phyloP scores from a whole-genome alignment of 441 rosid genomes.

The Codiaeum variegatum region DNA sequence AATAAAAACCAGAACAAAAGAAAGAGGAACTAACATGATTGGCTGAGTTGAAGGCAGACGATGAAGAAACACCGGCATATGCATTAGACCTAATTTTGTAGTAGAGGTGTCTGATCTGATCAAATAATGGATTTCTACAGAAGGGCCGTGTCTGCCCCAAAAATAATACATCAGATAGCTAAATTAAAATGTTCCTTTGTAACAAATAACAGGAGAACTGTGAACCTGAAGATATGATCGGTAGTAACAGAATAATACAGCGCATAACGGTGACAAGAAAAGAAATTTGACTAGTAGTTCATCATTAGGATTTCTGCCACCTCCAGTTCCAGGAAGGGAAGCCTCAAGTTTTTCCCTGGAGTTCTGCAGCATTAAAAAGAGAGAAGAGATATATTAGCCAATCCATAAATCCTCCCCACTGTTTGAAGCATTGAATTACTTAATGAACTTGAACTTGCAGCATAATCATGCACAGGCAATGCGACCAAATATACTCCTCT shows the following conservation, averaged over 20 bases:
- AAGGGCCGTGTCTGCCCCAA: slow-evolving; percentile 53
- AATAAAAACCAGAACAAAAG: slow-evolving; percentile 5
- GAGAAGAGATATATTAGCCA: slow-evolving; percentile 10
- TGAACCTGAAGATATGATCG: slow-evolving; percentile 59
- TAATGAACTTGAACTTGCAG: background rate
- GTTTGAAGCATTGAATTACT: background rate
- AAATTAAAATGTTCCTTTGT: background rate
- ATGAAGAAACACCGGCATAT: slow-evolving; percentile 57
- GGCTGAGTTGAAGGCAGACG: slow-evolving; percentile 45
- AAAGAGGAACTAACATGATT: slow-evolving; percentile 48
- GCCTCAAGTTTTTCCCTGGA: slow-evolving; percentile 65
- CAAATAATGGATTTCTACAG: slow-evolving; percentile 57
- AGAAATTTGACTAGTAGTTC: slow-evolving; percentile 67
- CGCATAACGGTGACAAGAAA: slow-evolving; percentile 62
- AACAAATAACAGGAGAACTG: slow-evolving; percentile 9
- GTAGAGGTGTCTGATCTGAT: slow-evolving; percentile 62
- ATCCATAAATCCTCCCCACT: background rate
- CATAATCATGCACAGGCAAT: background rate
- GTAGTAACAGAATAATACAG: slow-evolving; percentile 51
- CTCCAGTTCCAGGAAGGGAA: slow-evolving; percentile 91
- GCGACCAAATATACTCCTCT: background rate
- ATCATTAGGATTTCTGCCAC: slow-evolving; percentile 74
- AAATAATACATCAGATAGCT: slow-evolving; percentile 18
- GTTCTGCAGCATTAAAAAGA: slow-evolving; percentile 43
- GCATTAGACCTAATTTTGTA: slow-evolving; percentile 54